These are phyloP conservation scores for Penicillium sp. DNA, from an alignment of 2,329 filamentous ascomycete species.

Conservation along the genomic window DNA sequence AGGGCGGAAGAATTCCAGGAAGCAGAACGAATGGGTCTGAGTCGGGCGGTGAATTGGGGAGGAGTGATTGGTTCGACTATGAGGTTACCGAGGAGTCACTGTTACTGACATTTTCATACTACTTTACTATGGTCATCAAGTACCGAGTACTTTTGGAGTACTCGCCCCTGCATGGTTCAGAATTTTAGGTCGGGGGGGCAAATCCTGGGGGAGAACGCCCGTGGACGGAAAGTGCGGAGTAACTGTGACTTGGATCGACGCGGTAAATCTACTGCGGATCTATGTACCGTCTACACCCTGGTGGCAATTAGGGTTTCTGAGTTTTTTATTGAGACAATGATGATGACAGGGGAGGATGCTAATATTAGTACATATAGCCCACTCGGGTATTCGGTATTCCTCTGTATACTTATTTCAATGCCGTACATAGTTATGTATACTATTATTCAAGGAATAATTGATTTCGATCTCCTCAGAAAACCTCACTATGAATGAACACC, in stretches of 20 bases:
- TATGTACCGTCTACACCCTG: slow-evolving; percentile 16
- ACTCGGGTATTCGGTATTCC: too few species aligned
- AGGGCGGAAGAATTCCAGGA: slow-evolving; percentile 20
- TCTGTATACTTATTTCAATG: background rate
- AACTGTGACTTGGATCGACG: slow-evolving; percentile 12
- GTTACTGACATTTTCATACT: background rate
- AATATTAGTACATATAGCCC: background rate
- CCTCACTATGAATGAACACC: background rate
- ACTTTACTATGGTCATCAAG: background rate
- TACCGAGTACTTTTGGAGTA: slow-evolving; percentile 6
- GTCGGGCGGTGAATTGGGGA: slow-evolving; percentile 23
- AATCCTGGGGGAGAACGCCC: slow-evolving; percentile 11
- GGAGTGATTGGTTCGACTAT: slow-evolving; percentile 5
- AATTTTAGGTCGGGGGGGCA: slow-evolving; percentile 14
- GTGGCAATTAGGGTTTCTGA: background rate
- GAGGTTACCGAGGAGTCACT: slow-evolving; percentile 3
- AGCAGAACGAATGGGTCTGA: slow-evolving; percentile 14
- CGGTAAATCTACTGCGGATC: background rate
- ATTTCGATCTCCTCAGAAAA: background rate
- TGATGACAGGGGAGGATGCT: background rate
- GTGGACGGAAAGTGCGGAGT: slow-evolving; percentile 12
- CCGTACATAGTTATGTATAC: background rate
- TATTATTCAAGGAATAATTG: background rate
- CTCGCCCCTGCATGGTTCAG: slow-evolving; percentile 1
- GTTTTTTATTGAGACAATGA: background rate